Percentiles rank a stretch among this genome's conserved stretches.
These are phyloP conservation scores for Alternaria gaisen DNA, from an alignment of 2,329 filamentous ascomycete species.

Conservation along the genomic window DNA sequence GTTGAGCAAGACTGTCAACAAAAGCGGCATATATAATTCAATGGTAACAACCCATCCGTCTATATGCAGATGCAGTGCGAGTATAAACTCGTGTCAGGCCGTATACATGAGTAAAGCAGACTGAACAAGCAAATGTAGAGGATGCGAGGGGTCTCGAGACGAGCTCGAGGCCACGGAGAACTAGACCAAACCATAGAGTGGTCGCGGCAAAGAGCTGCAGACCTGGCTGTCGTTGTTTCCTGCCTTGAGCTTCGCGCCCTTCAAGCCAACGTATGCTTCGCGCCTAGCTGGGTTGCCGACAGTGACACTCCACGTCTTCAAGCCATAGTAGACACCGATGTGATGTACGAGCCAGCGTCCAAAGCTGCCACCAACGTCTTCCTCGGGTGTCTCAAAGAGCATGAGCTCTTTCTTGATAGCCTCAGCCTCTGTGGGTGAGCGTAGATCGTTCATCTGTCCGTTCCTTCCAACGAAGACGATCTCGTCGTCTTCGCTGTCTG, in stretches of 20 bases:
- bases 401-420: conserved; percentile 70
- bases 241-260: conserved; percentile 54
- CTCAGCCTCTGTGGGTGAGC: conserved; percentile 59
- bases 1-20: background rate
- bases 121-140: background rate
- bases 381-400: conserved; percentile 81
- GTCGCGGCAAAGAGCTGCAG: conserved; percentile 43
- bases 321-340: conserved; percentile 90
- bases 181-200: conserved; percentile 49
- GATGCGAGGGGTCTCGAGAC: background rate
- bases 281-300: conserved; percentile 74
- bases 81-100: background rate
- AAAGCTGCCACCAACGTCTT: conserved; percentile 80
- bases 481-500: conserved; percentile 76
- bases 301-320: conserved; percentile 82
- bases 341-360: conserved; percentile 93
- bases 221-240: conserved; percentile 19
- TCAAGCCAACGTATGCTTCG: conserved; percentile 84
- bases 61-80: conserved; percentile 1
- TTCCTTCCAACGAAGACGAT: conserved; percentile 86
- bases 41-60: background rate
- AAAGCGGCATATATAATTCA: background rate
- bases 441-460: conserved; percentile 68
- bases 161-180: background rate
- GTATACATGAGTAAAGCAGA: background rate